Conservation (phyloP, 441 rosid genomes). For the Daphne laureola region DNA sequence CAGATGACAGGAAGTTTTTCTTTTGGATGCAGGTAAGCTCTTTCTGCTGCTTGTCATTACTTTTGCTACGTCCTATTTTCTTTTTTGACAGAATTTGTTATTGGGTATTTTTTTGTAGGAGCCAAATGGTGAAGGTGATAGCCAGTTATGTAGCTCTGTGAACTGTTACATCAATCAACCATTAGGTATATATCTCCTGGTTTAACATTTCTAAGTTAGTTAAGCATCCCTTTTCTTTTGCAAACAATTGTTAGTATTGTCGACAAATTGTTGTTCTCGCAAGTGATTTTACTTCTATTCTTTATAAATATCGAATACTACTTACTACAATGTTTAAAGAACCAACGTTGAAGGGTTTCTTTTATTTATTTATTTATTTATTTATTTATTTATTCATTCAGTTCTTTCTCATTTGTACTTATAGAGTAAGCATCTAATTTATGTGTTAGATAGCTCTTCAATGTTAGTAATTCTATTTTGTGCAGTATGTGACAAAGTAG, state of each 20-base stretch:
- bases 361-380: too few species aligned
- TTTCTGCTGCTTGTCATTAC: slow-evolving; percentile 12
- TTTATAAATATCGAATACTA: not conserved
- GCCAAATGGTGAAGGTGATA: slow-evolving; percentile 73
- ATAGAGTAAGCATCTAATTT: too few species aligned
- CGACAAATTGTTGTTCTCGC: not conserved
- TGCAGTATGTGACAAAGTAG: too few species aligned
- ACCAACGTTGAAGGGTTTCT: too few species aligned
- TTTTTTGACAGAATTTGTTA: slow-evolving; percentile 4
- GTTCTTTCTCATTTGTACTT: too few species aligned
- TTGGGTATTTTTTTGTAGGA: slow-evolving; percentile 35
- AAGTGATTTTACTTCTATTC: too few species aligned
- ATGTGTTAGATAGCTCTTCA: too few species aligned
- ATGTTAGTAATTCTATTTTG: too few species aligned
- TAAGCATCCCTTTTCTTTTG: too few species aligned
- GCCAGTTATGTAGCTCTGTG: slow-evolving; percentile 55
- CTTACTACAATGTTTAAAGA: not conserved
- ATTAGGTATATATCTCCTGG: slow-evolving; percentile 43
- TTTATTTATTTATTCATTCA: too few species aligned
- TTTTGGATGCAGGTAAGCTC: slow-evolving; percentile 87
- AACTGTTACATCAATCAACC: slow-evolving; percentile 68
- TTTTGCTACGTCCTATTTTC: slow-evolving; percentile 4
- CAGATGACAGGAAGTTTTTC: slow-evolving; percentile 81
- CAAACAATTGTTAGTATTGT: too few species aligned
- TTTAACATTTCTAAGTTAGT: not conserved